Evolutionary conservation across 2,329 filamentous ascomycete genomes (phyloP).

Genomic region (Penicillium sp.): DNA sequence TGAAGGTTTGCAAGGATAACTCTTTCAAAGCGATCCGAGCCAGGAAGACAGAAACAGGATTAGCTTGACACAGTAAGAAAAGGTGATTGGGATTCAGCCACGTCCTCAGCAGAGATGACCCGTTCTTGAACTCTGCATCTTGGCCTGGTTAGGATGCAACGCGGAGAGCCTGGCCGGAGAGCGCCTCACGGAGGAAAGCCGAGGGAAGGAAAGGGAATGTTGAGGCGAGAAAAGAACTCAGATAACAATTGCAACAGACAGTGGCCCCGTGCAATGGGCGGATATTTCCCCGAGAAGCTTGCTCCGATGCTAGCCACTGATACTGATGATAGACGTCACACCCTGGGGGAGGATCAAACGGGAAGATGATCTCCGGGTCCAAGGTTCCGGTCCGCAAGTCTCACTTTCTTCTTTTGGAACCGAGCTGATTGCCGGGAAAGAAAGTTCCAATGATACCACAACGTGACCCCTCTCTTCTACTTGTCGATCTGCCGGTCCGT

Average conservation of each 20-base stretch:
- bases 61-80: slow-evolving; percentile 30
- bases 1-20: slow-evolving; percentile 28
- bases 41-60: slow-evolving; percentile 29
- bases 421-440: slow-evolving; percentile 16
- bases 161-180: slow-evolving; percentile 43
- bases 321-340: slow-evolving; percentile 20
- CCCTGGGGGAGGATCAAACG: slow-evolving; percentile 9
- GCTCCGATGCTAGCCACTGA: slow-evolving; percentile 17
- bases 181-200: slow-evolving; percentile 32
- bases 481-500: slow-evolving; percentile 33
- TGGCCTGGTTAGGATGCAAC: slow-evolving; percentile 40
- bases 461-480: slow-evolving; percentile 28
- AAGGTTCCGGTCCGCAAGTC: slow-evolving; percentile 14
- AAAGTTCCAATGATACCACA: slow-evolving; percentile 19
- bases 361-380: slow-evolving; percentile 19
- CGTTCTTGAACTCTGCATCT: slow-evolving; percentile 45
- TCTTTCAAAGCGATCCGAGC: slow-evolving; percentile 32
- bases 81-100: slow-evolving; percentile 34
- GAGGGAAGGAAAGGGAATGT: slow-evolving; percentile 16
- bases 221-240: slow-evolving; percentile 9
- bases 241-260: slow-evolving; percentile 25
- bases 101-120: slow-evolving; percentile 40
- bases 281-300: slow-evolving; percentile 11
- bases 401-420: slow-evolving; percentile 21
- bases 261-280: slow-evolving; percentile 21